These are phyloP conservation scores for Phytopythium montanum DNA, from an alignment of 352 stramenopile genomes.

Conservation along the genomic window DNA sequence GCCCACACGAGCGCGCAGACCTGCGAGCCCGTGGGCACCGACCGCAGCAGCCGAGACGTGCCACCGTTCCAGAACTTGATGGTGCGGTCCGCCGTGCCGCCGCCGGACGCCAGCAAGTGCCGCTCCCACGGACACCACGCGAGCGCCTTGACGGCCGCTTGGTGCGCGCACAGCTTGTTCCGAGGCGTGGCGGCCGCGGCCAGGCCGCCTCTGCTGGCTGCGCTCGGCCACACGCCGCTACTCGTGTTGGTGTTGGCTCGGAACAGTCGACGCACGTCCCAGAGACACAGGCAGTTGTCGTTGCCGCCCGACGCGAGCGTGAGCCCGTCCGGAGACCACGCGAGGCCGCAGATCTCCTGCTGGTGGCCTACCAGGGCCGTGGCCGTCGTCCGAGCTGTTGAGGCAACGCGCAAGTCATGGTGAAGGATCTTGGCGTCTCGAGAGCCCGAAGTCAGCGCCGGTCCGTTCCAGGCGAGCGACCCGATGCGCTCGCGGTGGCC, in stretches of 20 bases:
- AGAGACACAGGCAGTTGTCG: conserved; percentile 95
- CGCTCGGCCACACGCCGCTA: neutral
- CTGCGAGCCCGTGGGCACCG: conserved; percentile 93
- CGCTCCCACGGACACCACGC: conserved; percentile 96
- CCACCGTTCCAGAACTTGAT: conserved; percentile 97
- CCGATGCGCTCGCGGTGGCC: conserved; percentile 89
- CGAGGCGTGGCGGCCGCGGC: conserved; percentile 18
- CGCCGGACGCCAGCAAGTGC: conserved; percentile 92
- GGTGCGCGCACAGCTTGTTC: conserved; percentile 83
- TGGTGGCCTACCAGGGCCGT: conserved; percentile 78
- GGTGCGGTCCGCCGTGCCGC: conserved; percentile 92
- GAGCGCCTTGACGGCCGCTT: conserved; percentile 95
- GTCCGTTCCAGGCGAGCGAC: conserved; percentile 90
- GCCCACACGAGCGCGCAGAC: conserved; percentile 93
- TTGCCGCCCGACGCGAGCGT: conserved; percentile 94
- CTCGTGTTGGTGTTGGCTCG: neutral
- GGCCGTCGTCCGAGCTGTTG: conserved; percentile 38
- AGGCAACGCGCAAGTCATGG: conserved; percentile 36
- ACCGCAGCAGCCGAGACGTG: conserved; percentile 86
- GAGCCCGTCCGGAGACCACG: conserved; percentile 92
- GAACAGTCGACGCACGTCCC: conserved; percentile 58
- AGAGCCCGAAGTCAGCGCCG: conserved; percentile 87
- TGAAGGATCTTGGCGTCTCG: conserved; percentile 88
- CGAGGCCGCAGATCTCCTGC: conserved; percentile 95
- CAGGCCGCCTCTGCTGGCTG: conserved; percentile 3